These are phyloP conservation scores for Claviceps citrina DNA, from an alignment of 2,329 filamentous ascomycete species.

Conservation along the genomic window DNA sequence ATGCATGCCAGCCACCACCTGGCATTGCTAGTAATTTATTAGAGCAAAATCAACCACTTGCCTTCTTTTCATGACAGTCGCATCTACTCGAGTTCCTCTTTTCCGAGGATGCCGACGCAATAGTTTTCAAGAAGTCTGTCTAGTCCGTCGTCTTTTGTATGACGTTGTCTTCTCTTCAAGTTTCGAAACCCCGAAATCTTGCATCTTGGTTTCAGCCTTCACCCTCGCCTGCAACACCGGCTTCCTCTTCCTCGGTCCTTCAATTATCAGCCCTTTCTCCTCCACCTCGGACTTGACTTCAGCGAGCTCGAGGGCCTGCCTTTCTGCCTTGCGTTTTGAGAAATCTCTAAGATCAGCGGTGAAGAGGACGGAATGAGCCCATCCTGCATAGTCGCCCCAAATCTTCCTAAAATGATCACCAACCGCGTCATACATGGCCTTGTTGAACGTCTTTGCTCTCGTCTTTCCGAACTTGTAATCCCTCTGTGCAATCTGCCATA, in stretches of 20 bases:
- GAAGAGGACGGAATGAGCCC: conserved; percentile 95
- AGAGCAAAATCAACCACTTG: background rate
- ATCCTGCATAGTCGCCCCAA: conserved; percentile 89
- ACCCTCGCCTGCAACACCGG: conserved; percentile 8
- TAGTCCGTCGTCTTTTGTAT: conserved; percentile 17
- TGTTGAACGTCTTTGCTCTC: conserved; percentile 73
- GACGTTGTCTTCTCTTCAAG: conserved; percentile 11
- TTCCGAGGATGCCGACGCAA: background rate
- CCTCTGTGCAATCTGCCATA: conserved; percentile 94
- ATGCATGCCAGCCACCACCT: background rate
- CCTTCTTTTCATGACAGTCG: background rate
- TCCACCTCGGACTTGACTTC: conserved; percentile 6
- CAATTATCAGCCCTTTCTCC: conserved; percentile 12
- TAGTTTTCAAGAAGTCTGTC: conserved; percentile 1
- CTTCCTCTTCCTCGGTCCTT: conserved; percentile 15
- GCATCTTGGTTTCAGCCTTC: conserved; percentile 9
- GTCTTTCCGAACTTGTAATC: conserved; percentile 88
- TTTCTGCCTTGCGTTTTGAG: conserved; percentile 40
- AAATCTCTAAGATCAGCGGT: conserved; percentile 83
- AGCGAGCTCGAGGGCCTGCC: background rate
- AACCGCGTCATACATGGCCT: conserved; percentile 75
- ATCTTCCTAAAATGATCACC: conserved; percentile 77
- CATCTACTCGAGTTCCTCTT: no score
- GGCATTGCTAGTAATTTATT: no score
- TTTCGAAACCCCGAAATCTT: conserved; percentile 11